A percentile compares a stretch with the other conserved stretches of the same genome.
These are phyloP conservation scores for Lagenidium giganteum DNA, from an alignment of 352 stramenopile species.

Conservation along the genomic window DNA sequence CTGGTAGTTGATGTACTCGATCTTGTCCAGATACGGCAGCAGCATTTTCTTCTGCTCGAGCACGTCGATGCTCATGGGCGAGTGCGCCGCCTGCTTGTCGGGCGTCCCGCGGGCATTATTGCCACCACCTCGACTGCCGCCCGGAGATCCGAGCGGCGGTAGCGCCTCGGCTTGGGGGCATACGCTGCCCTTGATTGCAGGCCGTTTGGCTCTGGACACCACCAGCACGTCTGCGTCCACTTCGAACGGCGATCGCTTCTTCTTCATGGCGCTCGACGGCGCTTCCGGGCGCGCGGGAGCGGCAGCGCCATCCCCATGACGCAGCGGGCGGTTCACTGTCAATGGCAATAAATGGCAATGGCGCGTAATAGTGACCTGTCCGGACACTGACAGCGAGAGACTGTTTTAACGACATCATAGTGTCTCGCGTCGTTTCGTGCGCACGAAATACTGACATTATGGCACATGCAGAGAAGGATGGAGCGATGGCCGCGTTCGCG, in stretches of 20 bases:
- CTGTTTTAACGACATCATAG: too few relatives aligned
- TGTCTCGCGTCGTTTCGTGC: too few relatives aligned
- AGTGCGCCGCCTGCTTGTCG: conserved; percentile 5
- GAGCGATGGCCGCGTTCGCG: too few relatives aligned
- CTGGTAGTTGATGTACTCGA: conserved; percentile 85
- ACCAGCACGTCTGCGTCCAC: conserved; percentile 8
- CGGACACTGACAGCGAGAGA: too few relatives aligned
- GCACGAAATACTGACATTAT: too few relatives aligned
- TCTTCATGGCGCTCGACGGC: conserved; percentile 12
- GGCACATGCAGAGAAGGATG: too few relatives aligned
- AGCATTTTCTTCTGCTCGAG: conserved; percentile 80
- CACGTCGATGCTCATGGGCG: conserved; percentile 45
- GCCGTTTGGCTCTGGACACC: conserved; percentile 1
- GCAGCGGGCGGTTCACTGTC: too few relatives aligned
- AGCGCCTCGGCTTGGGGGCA: conserved; percentile 2
- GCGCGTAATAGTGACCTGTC: too few relatives aligned
- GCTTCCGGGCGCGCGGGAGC: too few relatives aligned
- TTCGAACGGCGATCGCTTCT: conserved; percentile 40
- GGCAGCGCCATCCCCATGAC: too few relatives aligned
- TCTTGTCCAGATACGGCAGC: conserved; percentile 80
- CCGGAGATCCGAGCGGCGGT: conserved; percentile 21
- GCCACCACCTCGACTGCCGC: conserved; percentile 6
- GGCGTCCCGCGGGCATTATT: too few relatives aligned
- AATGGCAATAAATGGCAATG: too few relatives aligned
- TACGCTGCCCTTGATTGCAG: conserved; percentile 10